phyloP scores from a whole-genome alignment of 495 filamentous ascomycete genomes.

The Hyphodiscus hymeniophilus region DNA sequence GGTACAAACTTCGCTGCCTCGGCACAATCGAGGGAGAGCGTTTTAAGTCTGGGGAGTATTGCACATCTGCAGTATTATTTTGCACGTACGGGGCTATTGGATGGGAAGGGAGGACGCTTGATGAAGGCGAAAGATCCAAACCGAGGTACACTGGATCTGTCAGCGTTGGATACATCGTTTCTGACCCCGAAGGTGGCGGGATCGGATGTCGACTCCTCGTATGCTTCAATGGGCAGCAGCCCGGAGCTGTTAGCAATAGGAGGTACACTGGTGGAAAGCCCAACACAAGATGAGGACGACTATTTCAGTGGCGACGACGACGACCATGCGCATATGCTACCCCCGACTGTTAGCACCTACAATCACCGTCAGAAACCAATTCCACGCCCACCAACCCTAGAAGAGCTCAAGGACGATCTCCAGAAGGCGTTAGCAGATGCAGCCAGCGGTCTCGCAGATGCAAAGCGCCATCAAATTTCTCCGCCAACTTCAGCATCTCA shows the following conservation, averaged over 20 bases:
- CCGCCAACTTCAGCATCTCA: conserved; percentile 9
- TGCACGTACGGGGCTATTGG: conserved; percentile 83
- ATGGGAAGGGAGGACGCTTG: conserved; percentile 84
- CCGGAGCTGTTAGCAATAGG: conserved; percentile 37
- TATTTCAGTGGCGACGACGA: conserved; percentile 51
- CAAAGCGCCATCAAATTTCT: conserved; percentile 17
- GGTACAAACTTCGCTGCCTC: conserved; percentile 87
- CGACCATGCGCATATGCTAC: conserved; percentile 69
- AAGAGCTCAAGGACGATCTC: conserved; percentile 68
- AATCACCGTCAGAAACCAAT: conserved; percentile 78
- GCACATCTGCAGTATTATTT: conserved; percentile 98
- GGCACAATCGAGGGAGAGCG: conserved; percentile 80
- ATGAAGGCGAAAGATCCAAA: conserved; percentile 43
- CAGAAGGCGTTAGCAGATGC: conserved; percentile 56
- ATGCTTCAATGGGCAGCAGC: conserved; percentile 47
- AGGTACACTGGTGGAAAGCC: conserved; percentile 26
- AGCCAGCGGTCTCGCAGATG: conserved; percentile 49
- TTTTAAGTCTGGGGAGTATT: conserved; percentile 92
- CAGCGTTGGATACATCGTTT: conserved; percentile 37
- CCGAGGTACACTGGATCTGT: conserved; percentile 15
- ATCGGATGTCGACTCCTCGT: conserved; percentile 45
- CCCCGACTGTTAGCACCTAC: conserved; percentile 94
- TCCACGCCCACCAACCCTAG: conserved; percentile 76
- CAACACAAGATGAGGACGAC: conserved; percentile 39
- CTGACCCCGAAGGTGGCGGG: conserved; percentile 29